Base-by-base conservation (phyloP, 2,329 filamentous ascomycete genomes). In the Thyridium curvatum region DNA sequence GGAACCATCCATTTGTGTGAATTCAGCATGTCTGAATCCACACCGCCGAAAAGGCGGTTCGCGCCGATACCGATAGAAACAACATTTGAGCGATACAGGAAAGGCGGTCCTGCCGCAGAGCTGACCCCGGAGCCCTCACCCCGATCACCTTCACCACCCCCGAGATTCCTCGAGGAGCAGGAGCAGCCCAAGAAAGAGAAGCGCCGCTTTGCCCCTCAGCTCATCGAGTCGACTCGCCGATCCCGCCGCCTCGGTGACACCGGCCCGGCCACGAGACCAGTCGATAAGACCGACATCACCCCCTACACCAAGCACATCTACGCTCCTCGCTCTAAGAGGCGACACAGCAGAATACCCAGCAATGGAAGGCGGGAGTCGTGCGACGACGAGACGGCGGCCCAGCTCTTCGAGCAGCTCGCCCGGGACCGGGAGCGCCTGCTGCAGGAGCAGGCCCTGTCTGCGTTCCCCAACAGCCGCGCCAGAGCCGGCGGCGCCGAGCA, bases 371-470 rank as follows among this genome's bases (percentile, higher is more conserved):
- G 84, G 68, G 70, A 89, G 72, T 77, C 74, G 41, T 83, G 85
- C 46, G 86, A 93, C 53, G 85, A 86, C 45, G 75, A 77, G 46
- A 84, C 86, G 49, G 79, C 84, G 37, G 79, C 82, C 30, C 90
- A 90, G 58, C 65, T 95, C 40, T 74, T 94, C 42, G 80, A 85
- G 41, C 68, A 94, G 41, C 86, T 89, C 32, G 86, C 86, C 37
- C 83, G 81, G 53, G 83, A 88, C 53, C 86, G 85, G 8, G 82
- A 93, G 57, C 79, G 82, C 53, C 84, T 91, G 57, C 69, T 96
- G 46, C 79, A 84, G 45, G 86, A 94, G 50, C 72, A 79, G 53
- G 85, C 83, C 35, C 71, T 89, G 55, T 81, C 82, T 30, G 86
- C 84, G 2, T 90, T 88, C 53, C 84, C 84, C 52, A 82, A 82